Conservation (phyloP, 305 asterid species). For the Coffea humblotiana region DNA sequence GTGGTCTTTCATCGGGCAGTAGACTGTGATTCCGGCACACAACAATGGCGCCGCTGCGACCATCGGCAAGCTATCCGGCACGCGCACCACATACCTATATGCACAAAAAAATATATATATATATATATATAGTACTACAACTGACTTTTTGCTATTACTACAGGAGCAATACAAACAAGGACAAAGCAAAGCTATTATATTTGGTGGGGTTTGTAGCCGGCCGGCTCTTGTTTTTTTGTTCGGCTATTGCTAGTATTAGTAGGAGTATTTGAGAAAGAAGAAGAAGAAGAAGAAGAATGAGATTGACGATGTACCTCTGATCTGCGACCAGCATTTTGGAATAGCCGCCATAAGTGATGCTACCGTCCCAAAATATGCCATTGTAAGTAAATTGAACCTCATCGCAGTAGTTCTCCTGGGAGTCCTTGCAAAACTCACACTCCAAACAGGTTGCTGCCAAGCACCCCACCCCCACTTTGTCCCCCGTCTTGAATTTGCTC, state of each 20-base stretch:
- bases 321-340: conserved; percentile 71
- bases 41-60: conserved; percentile 83
- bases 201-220: too few relatives aligned
- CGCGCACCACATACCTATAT: conserved; percentile 61
- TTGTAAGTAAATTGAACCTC: conserved; percentile 64
- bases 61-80: conserved; percentile 58
- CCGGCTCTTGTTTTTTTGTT: too few relatives aligned
- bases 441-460: conserved; percentile 76
- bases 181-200: too few relatives aligned
- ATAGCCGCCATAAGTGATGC: conserved; percentile 90
- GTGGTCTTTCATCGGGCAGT: conserved; percentile 63
- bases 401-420: conserved; percentile 78
- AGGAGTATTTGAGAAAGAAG: too few relatives aligned
- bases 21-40: conserved; percentile 78
- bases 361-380: conserved; percentile 90
- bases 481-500: conserved; percentile 64
- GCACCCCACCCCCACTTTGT: conserved; percentile 83
- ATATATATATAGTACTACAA: too few relatives aligned
- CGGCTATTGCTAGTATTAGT: too few relatives aligned
- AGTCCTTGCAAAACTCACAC: conserved; percentile 60
- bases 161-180: too few relatives aligned
- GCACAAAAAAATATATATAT: neutral
- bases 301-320: conserved; percentile 44
- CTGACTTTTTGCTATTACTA: too few relatives aligned
- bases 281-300: neutral